Evolutionary conservation across 2,329 filamentous ascomycete genomes (phyloP), one percentile per base, ranked within the genome.

Genomic region (Aphanocladium album): DNA sequence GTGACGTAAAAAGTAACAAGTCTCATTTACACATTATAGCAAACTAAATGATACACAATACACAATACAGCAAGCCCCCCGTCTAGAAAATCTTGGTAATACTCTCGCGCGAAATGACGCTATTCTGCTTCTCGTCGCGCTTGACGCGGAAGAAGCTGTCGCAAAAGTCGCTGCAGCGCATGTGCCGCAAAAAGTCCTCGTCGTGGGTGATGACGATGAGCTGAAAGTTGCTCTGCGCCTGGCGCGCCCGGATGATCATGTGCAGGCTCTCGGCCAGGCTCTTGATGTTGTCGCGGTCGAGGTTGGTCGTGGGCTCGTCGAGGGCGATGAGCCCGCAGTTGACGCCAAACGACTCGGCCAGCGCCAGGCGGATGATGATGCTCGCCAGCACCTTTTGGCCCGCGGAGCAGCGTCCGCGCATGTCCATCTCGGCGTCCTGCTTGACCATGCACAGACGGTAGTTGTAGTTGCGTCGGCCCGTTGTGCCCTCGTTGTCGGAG

Each of bases 401-500:
- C 1, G 95, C 95, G 66, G 90, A 96, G 80, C 95, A 99, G 60
- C 95, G 90, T 1, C 95, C 96, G 64, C 95, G 91, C 95, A 99
- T 99, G 77, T 99, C 95, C 92, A 99, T 96, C 75, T 99, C 95
- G 0, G 90, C 91, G 70, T 96, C 92, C 72, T 93, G 89, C 78
- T 99, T 99, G 67, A 96, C 87, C 95, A 99, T 99, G 75, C 91
- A 93, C 6, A 99, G 89, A 51, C 95, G 90, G 79, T 99, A 99
- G 76, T 99, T 98, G 82, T 98, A 98, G 64, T 82, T 90, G 68
- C 91, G 87, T 69, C 91, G 92, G 57, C 85, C 88, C 60, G 85
- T 75, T 45, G 80, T 80, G 51, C 83, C 85, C 72, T 98, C 95
- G 67, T 87, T 89, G 74, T 98, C 93, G 19, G 93, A 96, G 45